Percentiles rank a stretch among this genome's conserved stretches.
These are phyloP conservation scores for Tetrahymena thermophila DNA, from an alignment of 73 alveolate genomes.

Conservation along the genomic window DNA sequence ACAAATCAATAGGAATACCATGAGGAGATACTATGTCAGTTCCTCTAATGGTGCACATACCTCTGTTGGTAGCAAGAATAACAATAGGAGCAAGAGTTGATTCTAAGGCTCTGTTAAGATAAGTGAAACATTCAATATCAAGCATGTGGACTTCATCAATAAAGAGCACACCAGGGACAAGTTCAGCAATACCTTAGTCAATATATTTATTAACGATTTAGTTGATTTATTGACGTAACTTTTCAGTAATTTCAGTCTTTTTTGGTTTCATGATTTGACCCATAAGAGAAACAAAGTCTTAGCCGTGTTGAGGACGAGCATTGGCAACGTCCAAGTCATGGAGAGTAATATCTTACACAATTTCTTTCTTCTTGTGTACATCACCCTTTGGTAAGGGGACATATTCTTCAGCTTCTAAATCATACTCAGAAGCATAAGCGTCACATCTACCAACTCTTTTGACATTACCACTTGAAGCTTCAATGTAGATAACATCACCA, in stretches of 20 bases:
- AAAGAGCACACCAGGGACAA: conserved; percentile 99
- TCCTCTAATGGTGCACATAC: conserved; percentile 94
- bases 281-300: conserved; percentile 97
- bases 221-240: conserved; percentile 95
- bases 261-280: conserved; percentile 95
- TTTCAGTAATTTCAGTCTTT: conserved; percentile 99
- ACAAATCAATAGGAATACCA: conserved; percentile 98
- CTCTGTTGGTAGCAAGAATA: conserved; percentile 98
- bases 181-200: conserved; percentile 99
- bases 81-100: conserved; percentile 98
- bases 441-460: conserved; percentile 99
- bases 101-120: conserved; percentile 95
- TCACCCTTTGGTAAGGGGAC: conserved; percentile 99
- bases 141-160: conserved; percentile 99
- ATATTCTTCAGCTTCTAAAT: conserved; percentile 99
- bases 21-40: conserved; percentile 98
- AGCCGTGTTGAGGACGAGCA: conserved; percentile 99
- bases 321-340: conserved; percentile 99
- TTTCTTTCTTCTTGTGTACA: conserved; percentile 99
- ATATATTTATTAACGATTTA: conserved; percentile 98
- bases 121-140: conserved; percentile 99
- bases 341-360: conserved; percentile 98
- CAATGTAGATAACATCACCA: conserved; percentile 99
- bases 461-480: conserved; percentile 98
- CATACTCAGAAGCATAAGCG: conserved; percentile 98